A percentile compares a stretch with the other conserved stretches of the same genome.
phyloP scores from a whole-genome alignment of 768 basidiomycete species.

The Amyloporia xantha region DNA sequence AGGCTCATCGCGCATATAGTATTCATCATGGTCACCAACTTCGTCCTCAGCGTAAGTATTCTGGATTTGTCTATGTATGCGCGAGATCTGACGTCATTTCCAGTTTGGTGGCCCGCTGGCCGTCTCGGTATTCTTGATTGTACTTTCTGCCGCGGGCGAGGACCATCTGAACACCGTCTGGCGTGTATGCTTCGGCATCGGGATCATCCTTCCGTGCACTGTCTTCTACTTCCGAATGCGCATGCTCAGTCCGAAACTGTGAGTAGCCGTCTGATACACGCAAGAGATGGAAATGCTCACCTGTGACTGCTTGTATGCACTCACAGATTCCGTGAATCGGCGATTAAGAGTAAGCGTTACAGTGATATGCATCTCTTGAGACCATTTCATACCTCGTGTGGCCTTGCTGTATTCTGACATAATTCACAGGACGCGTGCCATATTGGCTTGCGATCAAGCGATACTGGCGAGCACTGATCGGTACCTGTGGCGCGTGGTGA shows the following conservation, averaged over 20 bases:
- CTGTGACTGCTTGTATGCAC: neutral
- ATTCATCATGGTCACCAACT: slow-evolving; percentile 74
- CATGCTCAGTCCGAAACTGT: slow-evolving; percentile 65
- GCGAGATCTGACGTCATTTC: neutral
- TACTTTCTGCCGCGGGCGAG: slow-evolving; percentile 58
- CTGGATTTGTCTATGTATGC: neutral
- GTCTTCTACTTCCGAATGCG: slow-evolving; percentile 69
- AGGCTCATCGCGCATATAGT: slow-evolving; percentile 28
- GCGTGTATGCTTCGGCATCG: slow-evolving; percentile 61
- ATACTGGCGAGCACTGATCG: slow-evolving; percentile 65
- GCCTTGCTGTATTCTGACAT: no score
- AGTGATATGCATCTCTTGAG: neutral
- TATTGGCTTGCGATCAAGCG: slow-evolving; percentile 51
- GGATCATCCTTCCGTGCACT: slow-evolving; percentile 53
- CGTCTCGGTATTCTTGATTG: slow-evolving; percentile 60
- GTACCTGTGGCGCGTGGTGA: slow-evolving; percentile 69
- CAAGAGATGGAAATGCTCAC: no score
- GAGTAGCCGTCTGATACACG: no score
- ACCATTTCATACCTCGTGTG: neutral
- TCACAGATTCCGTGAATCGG: slow-evolving; percentile 40
- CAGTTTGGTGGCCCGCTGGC: slow-evolving; percentile 65
- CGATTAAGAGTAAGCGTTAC: slow-evolving; percentile 54
- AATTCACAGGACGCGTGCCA: slow-evolving; percentile 42
- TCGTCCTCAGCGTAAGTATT: slow-evolving; percentile 51
- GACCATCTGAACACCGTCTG: slow-evolving; percentile 58